Base-by-base conservation (phyloP, 495 filamentous ascomycete genomes). In the Penicillium tannophilum region DNA sequence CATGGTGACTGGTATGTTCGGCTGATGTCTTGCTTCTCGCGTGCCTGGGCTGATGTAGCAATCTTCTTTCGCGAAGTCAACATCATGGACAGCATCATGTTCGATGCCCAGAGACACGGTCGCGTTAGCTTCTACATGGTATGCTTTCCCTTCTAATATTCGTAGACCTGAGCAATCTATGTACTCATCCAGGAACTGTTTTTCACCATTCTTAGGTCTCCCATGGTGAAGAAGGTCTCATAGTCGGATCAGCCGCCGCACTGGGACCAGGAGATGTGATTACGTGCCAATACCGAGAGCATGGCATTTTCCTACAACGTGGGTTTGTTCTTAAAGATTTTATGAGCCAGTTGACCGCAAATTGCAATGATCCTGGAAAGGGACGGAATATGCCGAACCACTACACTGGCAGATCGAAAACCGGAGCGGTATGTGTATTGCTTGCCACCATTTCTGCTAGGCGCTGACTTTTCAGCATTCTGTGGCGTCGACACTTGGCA, bases 361-460 rank as follows among this genome's bases (percentile, higher is more conserved):
- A 96, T 64, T 76, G 71, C 24, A 83, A 91, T 55, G 93, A 97
- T 62, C 70, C 72, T 6, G 92, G 92, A 3, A 82, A 79, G 62
- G 93, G 93, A 11, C 85, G 92, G 58, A 96, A 96, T 68, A 97
- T 97, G 93, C 93, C 93, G 14, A 89, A 96, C 16, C 93, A 97
- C 64, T 97, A 96, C 57, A 92, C 90, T 39, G 90, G 88, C 63
- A 79, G 76, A 41, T 46, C 33, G 42, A 56, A 31, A 30, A 30
- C 39, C 19, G 31, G 14, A 20, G 19, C 60, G 36, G 64, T 58
- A 39, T 12, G 35, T 5, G 47, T 30, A 3, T 31, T 31, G 6
- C 30, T 31, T 31, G 30, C 9, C 30, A 31, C 30, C 9, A 31
- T 31, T 10, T 3, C 1, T 2, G 20, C 20, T 23, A 23, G 20